Conservation (phyloP, 345 rosid genomes). For the Rhodomyrtus tomentosa region DNA sequence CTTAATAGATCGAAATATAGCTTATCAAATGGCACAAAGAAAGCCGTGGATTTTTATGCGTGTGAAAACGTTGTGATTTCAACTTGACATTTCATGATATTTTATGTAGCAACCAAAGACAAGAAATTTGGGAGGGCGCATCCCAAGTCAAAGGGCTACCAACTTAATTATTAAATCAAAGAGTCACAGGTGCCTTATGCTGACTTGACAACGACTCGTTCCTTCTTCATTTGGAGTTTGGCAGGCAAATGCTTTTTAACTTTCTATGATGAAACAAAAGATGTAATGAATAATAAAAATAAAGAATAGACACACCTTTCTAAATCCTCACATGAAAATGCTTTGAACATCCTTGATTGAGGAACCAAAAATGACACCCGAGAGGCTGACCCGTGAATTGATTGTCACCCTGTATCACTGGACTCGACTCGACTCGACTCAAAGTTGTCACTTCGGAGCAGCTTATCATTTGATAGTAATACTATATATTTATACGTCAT, state of each 20-base stretch:
- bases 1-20: no score
- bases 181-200: slow-evolving; percentile 1
- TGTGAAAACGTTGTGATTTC: not conserved
- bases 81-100: not conserved
- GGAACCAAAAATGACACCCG: not conserved
- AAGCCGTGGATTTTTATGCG: not conserved
- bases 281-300: no score
- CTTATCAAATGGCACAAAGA: not conserved
- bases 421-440: not conserved
- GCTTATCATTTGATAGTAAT: not conserved
- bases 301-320: not conserved
- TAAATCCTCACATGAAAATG: not conserved
- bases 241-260: not conserved
- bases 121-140: not conserved
- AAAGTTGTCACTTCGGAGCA: not conserved
- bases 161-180: not conserved
- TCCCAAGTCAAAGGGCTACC: not conserved
- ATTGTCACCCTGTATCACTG: not conserved
- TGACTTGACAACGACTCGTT: not conserved
- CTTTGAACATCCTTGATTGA: not conserved
- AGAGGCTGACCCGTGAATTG: not conserved
- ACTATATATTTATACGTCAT: not conserved
- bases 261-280: not conserved
- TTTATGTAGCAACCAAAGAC: not conserved
- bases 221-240: not conserved